A percentile compares a stretch with the other conserved stretches of the same genome.
Conservation (phyloP, 495 filamentous ascomycete species). For the Hypoxylon crocopeplum region DNA sequence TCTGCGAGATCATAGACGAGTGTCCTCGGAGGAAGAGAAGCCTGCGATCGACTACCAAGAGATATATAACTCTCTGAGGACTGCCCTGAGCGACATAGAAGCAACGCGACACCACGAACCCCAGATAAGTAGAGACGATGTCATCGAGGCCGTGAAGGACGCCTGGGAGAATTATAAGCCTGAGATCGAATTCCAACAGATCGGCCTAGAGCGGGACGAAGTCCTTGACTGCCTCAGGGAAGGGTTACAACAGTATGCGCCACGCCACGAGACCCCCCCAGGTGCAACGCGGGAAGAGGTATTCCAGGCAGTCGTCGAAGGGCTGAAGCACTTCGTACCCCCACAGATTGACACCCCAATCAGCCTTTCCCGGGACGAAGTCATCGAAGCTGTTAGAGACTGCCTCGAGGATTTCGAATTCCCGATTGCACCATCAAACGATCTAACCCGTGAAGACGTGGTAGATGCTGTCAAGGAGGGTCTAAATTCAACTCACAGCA, state of each 20-base stretch:
- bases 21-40: constrained; percentile 59
- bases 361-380: constrained; percentile 76
- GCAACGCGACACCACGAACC: constrained; percentile 51
- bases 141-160: constrained; percentile 82
- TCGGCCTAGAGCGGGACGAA: constrained; percentile 86
- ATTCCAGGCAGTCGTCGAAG: constrained; percentile 79
- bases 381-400: constrained; percentile 76
- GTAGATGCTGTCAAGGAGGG: constrained; percentile 62
- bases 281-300: constrained; percentile 79
- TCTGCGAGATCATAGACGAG: constrained; percentile 74
- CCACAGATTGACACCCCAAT: constrained; percentile 71
- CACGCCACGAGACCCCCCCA: constrained; percentile 50
- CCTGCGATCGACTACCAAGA: constrained; percentile 71
- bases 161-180: constrained; percentile 93
- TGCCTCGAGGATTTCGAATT: constrained; percentile 79
- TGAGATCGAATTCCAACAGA: constrained; percentile 87
- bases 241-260: constrained; percentile 78
- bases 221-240: constrained; percentile 83
- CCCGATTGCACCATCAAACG: constrained; percentile 55
- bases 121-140: constrained; percentile 70
- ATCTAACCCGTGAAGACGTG: constrained; percentile 60
- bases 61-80: constrained; percentile 80
- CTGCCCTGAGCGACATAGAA: constrained; percentile 74
- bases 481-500: constrained; percentile 45
- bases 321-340: constrained; percentile 76